phyloP scores from a whole-genome alignment of 2,329 filamentous ascomycete species.

The Juglanconis sp. region DNA sequence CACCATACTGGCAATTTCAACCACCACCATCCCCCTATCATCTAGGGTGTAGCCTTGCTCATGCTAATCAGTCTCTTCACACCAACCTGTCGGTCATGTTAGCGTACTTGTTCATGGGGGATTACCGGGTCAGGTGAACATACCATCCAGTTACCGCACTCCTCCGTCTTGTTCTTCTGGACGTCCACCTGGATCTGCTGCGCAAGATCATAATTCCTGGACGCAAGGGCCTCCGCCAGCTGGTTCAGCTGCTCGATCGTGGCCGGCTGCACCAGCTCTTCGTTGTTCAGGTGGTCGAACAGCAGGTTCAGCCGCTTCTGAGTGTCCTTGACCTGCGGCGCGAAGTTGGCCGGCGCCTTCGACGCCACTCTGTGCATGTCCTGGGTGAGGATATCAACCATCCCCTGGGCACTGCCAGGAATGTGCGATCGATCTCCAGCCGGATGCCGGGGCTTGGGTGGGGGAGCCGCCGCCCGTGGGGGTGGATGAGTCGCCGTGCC shows the following conservation, averaged over 20 bases:
- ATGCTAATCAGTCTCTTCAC: slow-evolving; percentile 75
- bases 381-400: slow-evolving; percentile 75
- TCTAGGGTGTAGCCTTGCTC: slow-evolving; percentile 69
- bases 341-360: slow-evolving; percentile 82
- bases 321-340: slow-evolving; percentile 86
- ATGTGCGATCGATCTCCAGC: slow-evolving; percentile 89
- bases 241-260: slow-evolving; percentile 67
- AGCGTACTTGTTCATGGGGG: slow-evolving; percentile 27
- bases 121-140: slow-evolving; percentile 31
- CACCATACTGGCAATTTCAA: not conserved
- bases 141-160: slow-evolving; percentile 87
- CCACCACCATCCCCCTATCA: not conserved
- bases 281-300: slow-evolving; percentile 97
- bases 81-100: slow-evolving; percentile 56
- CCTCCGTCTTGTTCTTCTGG: slow-evolving; percentile 71
- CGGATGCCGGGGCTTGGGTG: slow-evolving; percentile 67
- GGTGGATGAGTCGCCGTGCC: slow-evolving; percentile 44
- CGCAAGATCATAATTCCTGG: slow-evolving; percentile 66
- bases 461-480: slow-evolving; percentile 42
- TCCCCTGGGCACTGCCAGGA: slow-evolving; percentile 67
- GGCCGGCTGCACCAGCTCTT: slow-evolving; percentile 78
- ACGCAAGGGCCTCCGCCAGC: slow-evolving; percentile 63
- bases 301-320: slow-evolving; percentile 88
- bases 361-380: slow-evolving; percentile 88
- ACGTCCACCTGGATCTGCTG: slow-evolving; percentile 70